These are phyloP conservation scores for Craspedostauros australis DNA, from an alignment of 108 stramenopile species.

Conservation along the genomic window DNA sequence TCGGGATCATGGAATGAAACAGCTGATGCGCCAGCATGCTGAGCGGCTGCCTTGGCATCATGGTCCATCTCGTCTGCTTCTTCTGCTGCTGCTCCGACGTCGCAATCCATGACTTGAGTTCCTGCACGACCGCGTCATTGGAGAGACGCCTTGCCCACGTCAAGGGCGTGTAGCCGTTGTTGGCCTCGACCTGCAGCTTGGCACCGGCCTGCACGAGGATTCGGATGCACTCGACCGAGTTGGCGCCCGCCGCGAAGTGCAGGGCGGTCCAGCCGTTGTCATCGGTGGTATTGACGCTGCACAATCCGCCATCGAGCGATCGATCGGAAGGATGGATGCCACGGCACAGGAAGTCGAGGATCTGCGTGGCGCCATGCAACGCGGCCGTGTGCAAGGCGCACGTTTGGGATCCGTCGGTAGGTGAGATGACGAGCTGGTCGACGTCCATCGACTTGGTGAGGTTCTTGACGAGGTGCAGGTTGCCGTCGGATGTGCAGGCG, in stretches of 20 bases:
- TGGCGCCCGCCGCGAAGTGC: constrained; percentile 73
- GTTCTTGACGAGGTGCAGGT: constrained; percentile 48
- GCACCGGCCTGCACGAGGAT: constrained; percentile 59
- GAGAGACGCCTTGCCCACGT: constrained; percentile 73
- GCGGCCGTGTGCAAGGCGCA: constrained; percentile 77
- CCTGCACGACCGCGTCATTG: constrained; percentile 52
- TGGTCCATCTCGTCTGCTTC: not conserved
- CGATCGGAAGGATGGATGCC: constrained; percentile 30
- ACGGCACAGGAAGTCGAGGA: constrained; percentile 52
- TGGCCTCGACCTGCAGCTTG: constrained; percentile 57
- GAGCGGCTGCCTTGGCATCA: not conserved
- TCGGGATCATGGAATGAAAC: not conserved
- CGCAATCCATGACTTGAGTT: too few species aligned
- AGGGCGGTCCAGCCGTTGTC: constrained; percentile 74
- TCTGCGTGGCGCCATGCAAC: constrained; percentile 53
- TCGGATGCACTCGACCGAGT: constrained; percentile 34
- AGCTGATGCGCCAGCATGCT: not conserved
- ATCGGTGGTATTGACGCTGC: constrained; percentile 52
- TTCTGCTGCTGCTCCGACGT: too few species aligned
- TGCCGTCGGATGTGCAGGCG: constrained; percentile 62
- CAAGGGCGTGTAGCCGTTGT: constrained; percentile 73
- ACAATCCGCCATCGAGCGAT: constrained; percentile 54
- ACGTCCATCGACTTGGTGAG: constrained; percentile 61
- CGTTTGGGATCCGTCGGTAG: constrained; percentile 66
- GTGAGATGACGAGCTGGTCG: constrained; percentile 59